phyloP scores from a whole-genome alignment of 352 stramenopile species.

The Blastocystis sp. region DNA sequence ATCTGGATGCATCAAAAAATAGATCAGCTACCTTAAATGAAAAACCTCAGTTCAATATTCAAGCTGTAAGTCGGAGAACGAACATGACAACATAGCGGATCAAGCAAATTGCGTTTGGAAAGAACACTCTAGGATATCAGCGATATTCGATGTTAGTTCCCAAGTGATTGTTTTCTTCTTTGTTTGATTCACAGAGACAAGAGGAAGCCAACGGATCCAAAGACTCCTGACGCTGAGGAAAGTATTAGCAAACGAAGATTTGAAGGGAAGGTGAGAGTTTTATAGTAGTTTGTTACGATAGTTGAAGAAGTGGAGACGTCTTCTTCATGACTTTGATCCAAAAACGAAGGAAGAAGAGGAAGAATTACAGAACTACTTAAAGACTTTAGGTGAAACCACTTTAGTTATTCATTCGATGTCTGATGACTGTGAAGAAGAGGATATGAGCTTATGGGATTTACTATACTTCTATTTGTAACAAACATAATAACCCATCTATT shows the following conservation, averaged over 20 bases:
- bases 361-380: not conserved
- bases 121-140: constrained; percentile 37
- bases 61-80: not conserved
- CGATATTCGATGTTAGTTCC: constrained; percentile 44
- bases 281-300: not conserved
- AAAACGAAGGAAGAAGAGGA: constrained; percentile 18
- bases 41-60: not conserved
- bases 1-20: no score
- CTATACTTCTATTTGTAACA: not conserved
- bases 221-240: constrained; percentile 14
- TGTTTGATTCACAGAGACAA: not conserved
- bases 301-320: constrained; percentile 27
- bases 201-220: not conserved
- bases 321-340: constrained; percentile 16
- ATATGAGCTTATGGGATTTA: constrained; percentile 47
- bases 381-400: not conserved
- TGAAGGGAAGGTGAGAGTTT: not conserved
- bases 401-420: not conserved
- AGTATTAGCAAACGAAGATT: constrained; percentile 21
- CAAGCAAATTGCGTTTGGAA: constrained; percentile 38
- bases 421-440: not conserved
- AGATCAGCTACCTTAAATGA: not conserved
- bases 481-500: constrained; percentile 39
- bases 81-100: not conserved
- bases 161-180: not conserved